phyloP scores from a whole-genome alignment of 176 grass and related monocot genomes.

The Avena atlantica region DNA sequence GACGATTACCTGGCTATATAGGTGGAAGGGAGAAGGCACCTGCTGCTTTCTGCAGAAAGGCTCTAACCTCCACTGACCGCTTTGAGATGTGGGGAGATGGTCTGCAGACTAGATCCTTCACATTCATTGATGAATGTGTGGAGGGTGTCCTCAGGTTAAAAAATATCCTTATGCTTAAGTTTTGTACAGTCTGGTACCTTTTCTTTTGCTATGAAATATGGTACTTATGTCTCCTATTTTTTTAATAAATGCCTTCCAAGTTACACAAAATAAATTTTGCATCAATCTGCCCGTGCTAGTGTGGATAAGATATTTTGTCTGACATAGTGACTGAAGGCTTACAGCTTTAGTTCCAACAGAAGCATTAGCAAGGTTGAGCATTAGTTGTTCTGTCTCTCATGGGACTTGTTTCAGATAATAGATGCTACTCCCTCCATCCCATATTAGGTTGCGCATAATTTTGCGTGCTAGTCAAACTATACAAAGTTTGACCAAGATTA shows the following conservation, averaged over 20 bases:
- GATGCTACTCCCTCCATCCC: too few species aligned
- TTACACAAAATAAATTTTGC: slow-evolving; percentile 4
- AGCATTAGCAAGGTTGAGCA: background rate
- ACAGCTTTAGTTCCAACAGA: background rate
- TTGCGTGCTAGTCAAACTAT: too few species aligned
- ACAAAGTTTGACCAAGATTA: too few species aligned
- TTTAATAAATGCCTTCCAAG: background rate
- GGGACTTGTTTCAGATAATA: background rate
- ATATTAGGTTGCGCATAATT: too few species aligned
- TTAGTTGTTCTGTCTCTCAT: background rate
- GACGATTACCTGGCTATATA: slow-evolving; percentile 12
- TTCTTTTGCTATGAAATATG: background rate
- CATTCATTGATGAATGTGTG: slow-evolving; percentile 81
- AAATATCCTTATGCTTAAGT: background rate
- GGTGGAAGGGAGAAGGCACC: slow-evolving; percentile 70
- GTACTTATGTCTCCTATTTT: background rate
- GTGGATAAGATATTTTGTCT: background rate
- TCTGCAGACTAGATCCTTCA: slow-evolving; percentile 64
- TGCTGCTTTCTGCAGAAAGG: slow-evolving; percentile 67
- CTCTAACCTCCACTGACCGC: slow-evolving; percentile 50
- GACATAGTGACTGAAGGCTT: background rate
- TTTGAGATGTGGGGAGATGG: slow-evolving; percentile 74
- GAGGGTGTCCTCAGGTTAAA: slow-evolving; percentile 66
- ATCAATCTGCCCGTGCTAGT: slow-evolving; percentile 18
- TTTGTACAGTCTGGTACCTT: background rate